Percentiles rank a stretch among this genome's conserved stretches.
Evolutionary conservation across 2,329 filamentous ascomycete species (phyloP).

Genomic region (Colletotrichum ledebouriae): DNA sequence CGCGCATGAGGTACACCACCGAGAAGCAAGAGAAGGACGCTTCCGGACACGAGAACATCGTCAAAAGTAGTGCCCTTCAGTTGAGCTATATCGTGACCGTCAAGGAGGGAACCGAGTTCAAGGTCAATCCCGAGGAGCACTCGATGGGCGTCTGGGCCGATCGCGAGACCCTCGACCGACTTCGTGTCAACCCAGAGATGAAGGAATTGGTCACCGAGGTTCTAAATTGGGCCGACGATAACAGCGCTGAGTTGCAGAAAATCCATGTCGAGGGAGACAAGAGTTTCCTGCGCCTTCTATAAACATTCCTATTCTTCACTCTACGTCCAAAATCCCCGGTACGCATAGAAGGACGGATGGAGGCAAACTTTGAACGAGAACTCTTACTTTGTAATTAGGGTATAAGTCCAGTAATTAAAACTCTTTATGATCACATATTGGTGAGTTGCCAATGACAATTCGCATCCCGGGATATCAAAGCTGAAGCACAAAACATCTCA

Average conservation of each 20-base stretch:
- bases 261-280: background rate
- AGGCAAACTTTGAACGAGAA: background rate
- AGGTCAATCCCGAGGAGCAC: background rate
- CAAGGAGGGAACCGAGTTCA: background rate
- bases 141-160: background rate
- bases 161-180: background rate
- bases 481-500: constrained; percentile 17
- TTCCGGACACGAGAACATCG: background rate
- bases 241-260: too few species aligned
- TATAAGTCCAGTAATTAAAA: constrained; percentile 35
- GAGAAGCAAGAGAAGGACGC: background rate
- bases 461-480: constrained; percentile 37
- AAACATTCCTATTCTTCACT: too few species aligned
- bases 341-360: background rate
- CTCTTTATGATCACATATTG: constrained; percentile 17
- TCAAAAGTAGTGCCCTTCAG: background rate
- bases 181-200: background rate
- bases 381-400: constrained; percentile 22
- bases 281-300: background rate
- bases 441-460: constrained; percentile 13
- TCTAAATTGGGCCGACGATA: background rate
- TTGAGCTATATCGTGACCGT: constrained; percentile 3
- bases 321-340: too few species aligned
- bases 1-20: background rate
- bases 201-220: background rate